Evolutionary conservation across 768 basidiomycete species (phyloP).

Genomic region (Tephrocybe sp.): DNA sequence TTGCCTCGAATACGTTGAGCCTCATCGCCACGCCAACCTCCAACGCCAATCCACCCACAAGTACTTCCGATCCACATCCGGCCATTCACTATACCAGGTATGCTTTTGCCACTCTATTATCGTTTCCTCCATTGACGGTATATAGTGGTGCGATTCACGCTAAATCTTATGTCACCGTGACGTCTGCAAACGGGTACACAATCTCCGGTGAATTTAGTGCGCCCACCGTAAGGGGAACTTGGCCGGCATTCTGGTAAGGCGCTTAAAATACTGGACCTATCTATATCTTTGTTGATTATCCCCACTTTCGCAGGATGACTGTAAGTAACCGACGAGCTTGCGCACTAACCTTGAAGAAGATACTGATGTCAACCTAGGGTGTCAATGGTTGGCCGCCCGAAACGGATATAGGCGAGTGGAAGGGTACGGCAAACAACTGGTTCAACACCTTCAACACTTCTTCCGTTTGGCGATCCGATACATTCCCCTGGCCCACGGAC

Average conservation of each 20-base stretch:
- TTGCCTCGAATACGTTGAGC: slow-evolving; percentile 37
- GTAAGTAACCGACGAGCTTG: slow-evolving; percentile 13
- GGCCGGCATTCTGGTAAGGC: slow-evolving; percentile 44
- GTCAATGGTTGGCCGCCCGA: slow-evolving; percentile 46
- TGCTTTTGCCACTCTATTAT: neutral
- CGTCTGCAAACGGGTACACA: slow-evolving; percentile 32
- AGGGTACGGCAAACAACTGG: slow-evolving; percentile 44
- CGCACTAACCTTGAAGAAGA: neutral
- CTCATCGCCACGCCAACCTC: slow-evolving; percentile 43
- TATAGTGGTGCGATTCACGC: slow-evolving; percentile 40
- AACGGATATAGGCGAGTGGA: slow-evolving; percentile 46
- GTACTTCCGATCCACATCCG: slow-evolving; percentile 38
- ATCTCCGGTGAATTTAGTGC: slow-evolving; percentile 44
- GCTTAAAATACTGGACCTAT: neutral
- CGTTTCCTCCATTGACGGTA: neutral
- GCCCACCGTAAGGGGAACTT: slow-evolving; percentile 39
- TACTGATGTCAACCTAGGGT: slow-evolving; percentile 23
- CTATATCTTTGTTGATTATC: neutral
- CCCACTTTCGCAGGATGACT: slow-evolving; percentile 27
- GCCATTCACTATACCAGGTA: slow-evolving; percentile 44
- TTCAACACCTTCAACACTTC: slow-evolving; percentile 48
- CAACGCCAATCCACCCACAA: slow-evolving; percentile 37
- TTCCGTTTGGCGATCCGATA: slow-evolving; percentile 36
- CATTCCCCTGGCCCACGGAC: slow-evolving; percentile 42
- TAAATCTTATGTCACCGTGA: slow-evolving; percentile 41